These are phyloP conservation scores for Jaltomata sinuosa DNA, from an alignment of 257 asterid species.

Conservation along the genomic window DNA sequence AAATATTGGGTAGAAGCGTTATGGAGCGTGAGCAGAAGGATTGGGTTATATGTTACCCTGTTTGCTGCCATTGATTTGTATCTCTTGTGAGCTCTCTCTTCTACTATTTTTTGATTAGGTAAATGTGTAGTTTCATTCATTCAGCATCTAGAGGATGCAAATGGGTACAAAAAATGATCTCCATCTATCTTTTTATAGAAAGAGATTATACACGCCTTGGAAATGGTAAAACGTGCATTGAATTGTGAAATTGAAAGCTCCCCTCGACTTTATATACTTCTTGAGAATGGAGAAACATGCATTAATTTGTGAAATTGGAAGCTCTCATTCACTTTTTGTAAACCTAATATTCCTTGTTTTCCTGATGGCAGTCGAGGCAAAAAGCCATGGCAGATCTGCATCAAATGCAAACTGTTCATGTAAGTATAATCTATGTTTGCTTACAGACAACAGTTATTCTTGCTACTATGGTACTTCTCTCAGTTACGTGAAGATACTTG, in stretches of 20 bases:
- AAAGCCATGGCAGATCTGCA: conserved; percentile 80
- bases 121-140: background rate
- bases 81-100: background rate
- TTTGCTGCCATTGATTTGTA: background rate
- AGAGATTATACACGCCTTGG: background rate
- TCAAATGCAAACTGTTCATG: conserved; percentile 84
- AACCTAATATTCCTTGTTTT: background rate
- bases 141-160: background rate
- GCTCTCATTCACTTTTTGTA: background rate
- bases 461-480: background rate
- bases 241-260: background rate
- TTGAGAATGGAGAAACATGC: background rate
- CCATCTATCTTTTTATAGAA: background rate
- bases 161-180: background rate
- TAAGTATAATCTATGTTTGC: conserved; percentile 31
- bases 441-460: background rate
- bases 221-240: background rate
- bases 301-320: background rate
- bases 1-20: background rate
- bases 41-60: background rate
- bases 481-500: background rate
- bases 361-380: conserved; percentile 84
- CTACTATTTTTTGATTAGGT: background rate
- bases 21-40: background rate
- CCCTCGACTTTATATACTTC: background rate